These are phyloP conservation scores for Euphorbia tirucalli DNA, from an alignment of 345 rosid species.

Conservation along the genomic window DNA sequence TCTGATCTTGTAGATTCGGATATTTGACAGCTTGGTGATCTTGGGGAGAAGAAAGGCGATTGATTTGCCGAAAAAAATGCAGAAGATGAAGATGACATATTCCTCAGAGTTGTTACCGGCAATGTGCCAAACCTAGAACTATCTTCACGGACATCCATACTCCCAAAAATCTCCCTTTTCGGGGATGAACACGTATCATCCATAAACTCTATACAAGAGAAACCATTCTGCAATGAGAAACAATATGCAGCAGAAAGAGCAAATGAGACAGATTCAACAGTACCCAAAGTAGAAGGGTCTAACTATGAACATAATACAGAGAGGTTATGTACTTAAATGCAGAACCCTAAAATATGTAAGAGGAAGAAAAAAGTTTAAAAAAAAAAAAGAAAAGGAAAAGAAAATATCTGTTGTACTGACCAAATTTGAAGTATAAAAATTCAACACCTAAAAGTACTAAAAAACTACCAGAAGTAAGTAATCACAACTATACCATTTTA, in stretches of 20 bases:
- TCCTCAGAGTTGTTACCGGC: conserved; percentile 53
- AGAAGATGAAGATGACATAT: conserved; percentile 84
- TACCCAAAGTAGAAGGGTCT: too few species aligned
- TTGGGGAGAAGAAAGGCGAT: conserved; percentile 90
- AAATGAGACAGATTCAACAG: conserved; percentile 3
- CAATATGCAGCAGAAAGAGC: background rate
- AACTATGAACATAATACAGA: background rate
- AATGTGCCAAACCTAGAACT: conserved; percentile 58
- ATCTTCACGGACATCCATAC: conserved; percentile 70
- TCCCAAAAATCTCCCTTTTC: conserved; percentile 24
- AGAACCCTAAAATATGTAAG: background rate
- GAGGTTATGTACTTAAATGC: background rate
- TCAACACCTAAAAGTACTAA: background rate
- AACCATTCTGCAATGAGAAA: conserved; percentile 38
- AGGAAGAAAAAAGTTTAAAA: too few species aligned
- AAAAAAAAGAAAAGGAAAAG: too few species aligned
- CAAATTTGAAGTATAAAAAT: background rate
- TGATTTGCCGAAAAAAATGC: conserved; percentile 91
- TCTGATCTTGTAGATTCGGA: conserved; percentile 69
- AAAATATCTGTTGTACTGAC: too few species aligned
- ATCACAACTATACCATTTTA: background rate
- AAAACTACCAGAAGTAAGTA: conserved; percentile 4
- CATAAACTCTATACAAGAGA: conserved; percentile 25
- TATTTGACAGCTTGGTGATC: conserved; percentile 53
- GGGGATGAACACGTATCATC: conserved; percentile 34